A percentile compares a stretch with the other conserved stretches of the same genome.
Conservation (phyloP, 257 asterid genomes). For the Solanum piurae region DNA sequence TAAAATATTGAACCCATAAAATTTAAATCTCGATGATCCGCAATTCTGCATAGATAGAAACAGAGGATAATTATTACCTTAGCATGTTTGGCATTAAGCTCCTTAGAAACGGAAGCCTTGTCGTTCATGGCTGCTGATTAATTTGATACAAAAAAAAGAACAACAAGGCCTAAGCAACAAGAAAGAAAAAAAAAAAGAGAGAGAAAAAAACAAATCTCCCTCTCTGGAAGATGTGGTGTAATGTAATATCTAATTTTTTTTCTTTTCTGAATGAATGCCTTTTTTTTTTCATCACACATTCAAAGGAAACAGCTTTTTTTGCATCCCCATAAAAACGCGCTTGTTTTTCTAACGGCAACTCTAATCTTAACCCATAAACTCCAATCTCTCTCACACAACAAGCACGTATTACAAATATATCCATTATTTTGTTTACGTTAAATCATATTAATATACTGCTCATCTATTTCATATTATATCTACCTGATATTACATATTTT, state of each 20-base stretch:
- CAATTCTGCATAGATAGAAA: too few relatives aligned
- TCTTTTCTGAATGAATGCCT: background rate
- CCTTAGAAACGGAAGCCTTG: conserved; percentile 78
- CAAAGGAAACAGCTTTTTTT: background rate
- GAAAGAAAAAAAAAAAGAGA: background rate
- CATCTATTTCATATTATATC: background rate
- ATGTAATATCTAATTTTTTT: background rate
- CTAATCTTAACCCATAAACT: background rate
- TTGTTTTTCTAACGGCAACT: background rate
- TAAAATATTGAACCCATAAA: background rate
- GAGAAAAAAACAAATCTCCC: conserved; percentile 8
- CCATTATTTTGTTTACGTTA: background rate
- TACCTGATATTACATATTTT: too few relatives aligned
- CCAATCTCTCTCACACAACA: background rate
- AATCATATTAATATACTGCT: background rate
- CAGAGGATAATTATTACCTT: background rate
- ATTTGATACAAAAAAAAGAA: background rate
- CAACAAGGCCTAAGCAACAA: background rate
- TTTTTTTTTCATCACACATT: background rate
- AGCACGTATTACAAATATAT: background rate
- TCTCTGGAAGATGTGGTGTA: background rate
- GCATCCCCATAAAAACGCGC: background rate
- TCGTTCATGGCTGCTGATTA: conserved; percentile 43
- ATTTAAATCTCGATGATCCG: background rate
- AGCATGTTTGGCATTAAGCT: conserved; percentile 62